Percentiles rank a stretch among this genome's conserved stretches.
Conservation (phyloP, 2,329 filamentous ascomycete genomes). For the Ceratocystis albifundus region DNA sequence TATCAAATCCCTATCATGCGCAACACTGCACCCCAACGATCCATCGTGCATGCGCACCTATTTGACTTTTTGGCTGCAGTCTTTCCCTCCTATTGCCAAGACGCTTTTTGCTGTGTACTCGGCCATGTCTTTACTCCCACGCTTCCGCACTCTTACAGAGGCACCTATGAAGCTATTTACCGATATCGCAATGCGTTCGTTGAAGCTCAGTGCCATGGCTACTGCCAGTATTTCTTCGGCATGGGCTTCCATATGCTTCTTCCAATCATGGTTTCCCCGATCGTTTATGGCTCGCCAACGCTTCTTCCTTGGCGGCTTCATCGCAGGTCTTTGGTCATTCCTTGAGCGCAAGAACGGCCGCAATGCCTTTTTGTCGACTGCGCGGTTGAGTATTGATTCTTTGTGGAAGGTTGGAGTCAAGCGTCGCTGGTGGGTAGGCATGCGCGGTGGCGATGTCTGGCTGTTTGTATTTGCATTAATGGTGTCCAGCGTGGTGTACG, state of each 20-base stretch:
- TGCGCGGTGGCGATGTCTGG: constrained; percentile 72
- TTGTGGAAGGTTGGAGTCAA: constrained; percentile 93
- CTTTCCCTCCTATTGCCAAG: constrained; percentile 67
- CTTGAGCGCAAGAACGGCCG: constrained; percentile 55
- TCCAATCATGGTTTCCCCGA: constrained; percentile 67
- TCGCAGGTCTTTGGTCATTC: constrained; percentile 77
- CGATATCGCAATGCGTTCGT: constrained; percentile 53
- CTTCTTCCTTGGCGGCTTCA: constrained; percentile 78
- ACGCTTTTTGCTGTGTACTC: constrained; percentile 67
- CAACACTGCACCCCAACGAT: constrained; percentile 74
- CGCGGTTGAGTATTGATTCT: constrained; percentile 66
- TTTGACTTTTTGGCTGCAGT: constrained; percentile 72
- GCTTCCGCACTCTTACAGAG: constrained; percentile 55
- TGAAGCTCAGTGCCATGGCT: constrained; percentile 61
- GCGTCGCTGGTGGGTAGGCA: constrained; percentile 72
- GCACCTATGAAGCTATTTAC: constrained; percentile 52
- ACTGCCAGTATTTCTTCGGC: constrained; percentile 74
- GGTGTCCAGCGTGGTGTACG: constrained; percentile 65
- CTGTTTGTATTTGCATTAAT: constrained; percentile 72
- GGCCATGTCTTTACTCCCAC: constrained; percentile 53
- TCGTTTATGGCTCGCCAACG: constrained; percentile 66
- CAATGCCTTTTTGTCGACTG: constrained; percentile 64
- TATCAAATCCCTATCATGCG: constrained; percentile 76
- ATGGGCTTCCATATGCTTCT: constrained; percentile 84
- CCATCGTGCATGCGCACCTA: constrained; percentile 83